phyloP scores from a whole-genome alignment of 768 basidiomycete species.

The Boletus vermiculosoides region DNA sequence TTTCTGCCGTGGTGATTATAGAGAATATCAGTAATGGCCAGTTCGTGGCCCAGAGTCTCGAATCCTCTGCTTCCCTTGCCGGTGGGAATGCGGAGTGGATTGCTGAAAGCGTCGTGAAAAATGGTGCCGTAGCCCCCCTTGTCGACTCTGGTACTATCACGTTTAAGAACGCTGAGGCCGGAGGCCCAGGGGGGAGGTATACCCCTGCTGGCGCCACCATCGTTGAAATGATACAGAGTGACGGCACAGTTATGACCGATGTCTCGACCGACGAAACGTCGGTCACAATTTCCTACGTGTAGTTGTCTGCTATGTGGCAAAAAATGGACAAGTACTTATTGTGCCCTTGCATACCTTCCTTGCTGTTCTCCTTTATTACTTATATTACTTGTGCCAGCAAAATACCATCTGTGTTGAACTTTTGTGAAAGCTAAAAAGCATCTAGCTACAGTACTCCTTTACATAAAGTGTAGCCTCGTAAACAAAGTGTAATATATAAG shows the following conservation, averaged over 20 bases:
- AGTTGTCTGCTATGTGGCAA: no score
- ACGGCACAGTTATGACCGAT: conserved; percentile 5
- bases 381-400: no score
- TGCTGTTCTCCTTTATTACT: no score
- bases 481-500: no score
- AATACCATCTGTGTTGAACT: no score
- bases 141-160: conserved; percentile 7
- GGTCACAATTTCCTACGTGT: conserved; percentile 1
- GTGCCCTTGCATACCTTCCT: no score
- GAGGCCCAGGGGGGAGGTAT: background rate
- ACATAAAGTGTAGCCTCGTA: no score
- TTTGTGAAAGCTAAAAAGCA: no score
- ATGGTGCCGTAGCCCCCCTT: background rate
- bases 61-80: background rate
- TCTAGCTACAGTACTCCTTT: no score
- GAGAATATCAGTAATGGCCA: conserved; percentile 1
- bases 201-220: conserved; percentile 1
- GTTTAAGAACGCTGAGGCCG: conserved; percentile 1
- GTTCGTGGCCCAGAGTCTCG: background rate
- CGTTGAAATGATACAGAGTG: background rate
- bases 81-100: conserved; percentile 14
- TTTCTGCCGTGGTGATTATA: background rate
- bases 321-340: no score
- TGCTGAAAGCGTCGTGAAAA: background rate
- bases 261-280: background rate